A percentile compares a stretch with the other conserved stretches of the same genome.
Conservation (phyloP, 495 filamentous ascomycete genomes). For the Tuber calosporum region DNA sequence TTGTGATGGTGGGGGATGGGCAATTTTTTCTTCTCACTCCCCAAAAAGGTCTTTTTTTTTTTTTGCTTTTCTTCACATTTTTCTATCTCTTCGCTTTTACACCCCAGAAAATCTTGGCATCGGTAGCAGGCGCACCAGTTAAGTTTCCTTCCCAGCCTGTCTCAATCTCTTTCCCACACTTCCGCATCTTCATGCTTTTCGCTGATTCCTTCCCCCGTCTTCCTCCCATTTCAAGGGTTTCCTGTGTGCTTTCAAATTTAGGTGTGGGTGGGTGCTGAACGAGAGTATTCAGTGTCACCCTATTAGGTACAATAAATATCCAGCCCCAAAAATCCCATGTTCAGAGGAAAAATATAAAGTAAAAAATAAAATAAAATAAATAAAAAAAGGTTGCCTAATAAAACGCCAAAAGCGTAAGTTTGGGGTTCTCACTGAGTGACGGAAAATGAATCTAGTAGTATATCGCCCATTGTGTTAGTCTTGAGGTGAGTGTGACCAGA, state of each 20-base stretch:
- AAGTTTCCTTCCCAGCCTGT: neutral
- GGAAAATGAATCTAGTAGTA: neutral
- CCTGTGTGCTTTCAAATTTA: neutral
- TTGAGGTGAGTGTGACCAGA: slow-evolving; percentile 1
- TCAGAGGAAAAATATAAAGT: neutral
- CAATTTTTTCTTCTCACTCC: slow-evolving; percentile 9
- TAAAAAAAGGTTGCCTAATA: neutral
- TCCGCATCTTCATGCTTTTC: slow-evolving; percentile 9
- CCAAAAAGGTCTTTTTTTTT: slow-evolving; percentile 19
- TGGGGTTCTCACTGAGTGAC: neutral
- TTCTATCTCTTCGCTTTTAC: slow-evolving; percentile 22
- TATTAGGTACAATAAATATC: neutral
- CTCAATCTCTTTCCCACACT: slow-evolving; percentile 9
- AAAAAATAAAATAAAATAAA: neutral
- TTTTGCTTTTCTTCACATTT: slow-evolving; percentile 4
- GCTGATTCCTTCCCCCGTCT: slow-evolving; percentile 13
- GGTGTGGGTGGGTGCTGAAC: neutral
- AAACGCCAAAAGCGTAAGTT: neutral
- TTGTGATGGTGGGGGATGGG: slow-evolving; percentile 6
- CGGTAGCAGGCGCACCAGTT: neutral
- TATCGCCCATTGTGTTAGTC: neutral
- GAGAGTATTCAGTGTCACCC: neutral
- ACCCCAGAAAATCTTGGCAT: slow-evolving; percentile 21
- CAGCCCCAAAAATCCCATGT: neutral
- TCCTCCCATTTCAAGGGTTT: neutral